Evolutionary conservation across 1,284 basidiomycete genomes (phyloP).

Genomic region (Malassezia yamatoensis): DNA sequence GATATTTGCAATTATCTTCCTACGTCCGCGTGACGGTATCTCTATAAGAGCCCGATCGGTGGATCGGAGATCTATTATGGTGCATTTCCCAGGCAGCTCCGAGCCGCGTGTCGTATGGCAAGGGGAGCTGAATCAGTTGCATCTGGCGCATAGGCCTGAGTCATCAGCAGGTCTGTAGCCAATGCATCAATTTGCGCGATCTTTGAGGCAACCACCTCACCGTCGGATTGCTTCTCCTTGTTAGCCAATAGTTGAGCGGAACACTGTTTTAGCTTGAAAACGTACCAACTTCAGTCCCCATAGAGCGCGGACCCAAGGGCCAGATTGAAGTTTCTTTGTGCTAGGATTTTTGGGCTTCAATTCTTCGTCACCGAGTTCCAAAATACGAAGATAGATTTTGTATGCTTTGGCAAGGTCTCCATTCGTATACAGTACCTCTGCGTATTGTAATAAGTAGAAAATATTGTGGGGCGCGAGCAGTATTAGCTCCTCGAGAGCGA

Average conservation of each 20-base stretch:
- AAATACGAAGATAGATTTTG: constrained; percentile 37
- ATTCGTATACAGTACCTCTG: constrained; percentile 74
- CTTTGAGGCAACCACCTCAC: constrained; percentile 14
- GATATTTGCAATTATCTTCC: constrained; percentile 7
- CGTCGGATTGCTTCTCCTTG: constrained; percentile 1
- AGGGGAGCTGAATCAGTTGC: background rate
- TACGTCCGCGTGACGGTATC: background rate
- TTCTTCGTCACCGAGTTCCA: constrained; percentile 29
- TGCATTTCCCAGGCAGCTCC: background rate
- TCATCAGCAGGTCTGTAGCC: constrained; percentile 27
- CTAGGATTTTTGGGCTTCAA: background rate
- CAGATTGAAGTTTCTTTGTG: background rate
- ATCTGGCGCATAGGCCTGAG: constrained; percentile 29
- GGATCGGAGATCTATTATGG: background rate
- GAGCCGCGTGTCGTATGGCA: constrained; percentile 8
- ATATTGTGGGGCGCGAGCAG: constrained; percentile 74
- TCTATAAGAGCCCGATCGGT: background rate
- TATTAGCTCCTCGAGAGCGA: constrained; percentile 68
- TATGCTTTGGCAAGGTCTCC: constrained; percentile 53
- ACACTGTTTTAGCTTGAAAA: constrained; percentile 1
- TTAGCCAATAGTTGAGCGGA: constrained; percentile 3
- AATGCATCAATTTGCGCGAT: constrained; percentile 30
- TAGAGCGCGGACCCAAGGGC: constrained; percentile 37
- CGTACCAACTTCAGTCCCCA: constrained; percentile 44
- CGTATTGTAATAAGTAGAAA: constrained; percentile 68